A percentile compares a stretch with the other conserved stretches of the same genome.
Conservation (phyloP, 805 yeast species). For the Brettanomyces custersianus region DNA sequence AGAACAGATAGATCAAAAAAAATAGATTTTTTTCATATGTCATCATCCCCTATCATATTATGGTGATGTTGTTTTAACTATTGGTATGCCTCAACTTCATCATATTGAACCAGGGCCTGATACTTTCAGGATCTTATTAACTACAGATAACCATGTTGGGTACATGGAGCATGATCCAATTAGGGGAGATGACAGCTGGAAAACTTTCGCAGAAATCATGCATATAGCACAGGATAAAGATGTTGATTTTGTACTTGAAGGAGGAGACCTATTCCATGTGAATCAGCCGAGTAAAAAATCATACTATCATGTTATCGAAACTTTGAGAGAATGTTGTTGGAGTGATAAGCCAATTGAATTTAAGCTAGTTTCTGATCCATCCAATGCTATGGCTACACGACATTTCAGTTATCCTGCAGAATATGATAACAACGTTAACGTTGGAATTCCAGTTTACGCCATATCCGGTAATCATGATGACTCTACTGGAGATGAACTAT, state of each 20-base stretch:
- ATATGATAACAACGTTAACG: slow-evolving; percentile 84
- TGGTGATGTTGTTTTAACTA: background rate
- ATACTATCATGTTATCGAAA: slow-evolving; percentile 69
- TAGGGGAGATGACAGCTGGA: slow-evolving; percentile 84
- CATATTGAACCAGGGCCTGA: slow-evolving; percentile 43
- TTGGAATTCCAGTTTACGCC: slow-evolving; percentile 83
- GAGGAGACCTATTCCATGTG: slow-evolving; percentile 88
- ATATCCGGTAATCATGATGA: slow-evolving; percentile 97
- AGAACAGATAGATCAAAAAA: slow-evolving; percentile 13
- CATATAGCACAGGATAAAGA: slow-evolving; percentile 56
- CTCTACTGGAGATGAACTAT: slow-evolving; percentile 75
- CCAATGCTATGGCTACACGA: slow-evolving; percentile 44
- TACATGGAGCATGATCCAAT: slow-evolving; percentile 84
- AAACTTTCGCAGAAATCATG: slow-evolving; percentile 78
- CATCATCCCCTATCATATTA: background rate
- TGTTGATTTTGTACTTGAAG: slow-evolving; percentile 84
- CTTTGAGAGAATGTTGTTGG: slow-evolving; percentile 63
- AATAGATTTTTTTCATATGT: background rate
- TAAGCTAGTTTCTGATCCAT: slow-evolving; percentile 75
- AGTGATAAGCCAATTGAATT: slow-evolving; percentile 85
- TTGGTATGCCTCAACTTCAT: slow-evolving; percentile 30
- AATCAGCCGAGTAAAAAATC: slow-evolving; percentile 86
- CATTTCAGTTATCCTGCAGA: slow-evolving; percentile 71
- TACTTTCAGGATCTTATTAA: slow-evolving; percentile 68
- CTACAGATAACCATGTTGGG: slow-evolving; percentile 97